Percentiles rank a stretch among this genome's conserved stretches.
These are phyloP conservation scores for Aspergillus unguis DNA, from an alignment of 2,329 filamentous ascomycete genomes.

Conservation along the genomic window DNA sequence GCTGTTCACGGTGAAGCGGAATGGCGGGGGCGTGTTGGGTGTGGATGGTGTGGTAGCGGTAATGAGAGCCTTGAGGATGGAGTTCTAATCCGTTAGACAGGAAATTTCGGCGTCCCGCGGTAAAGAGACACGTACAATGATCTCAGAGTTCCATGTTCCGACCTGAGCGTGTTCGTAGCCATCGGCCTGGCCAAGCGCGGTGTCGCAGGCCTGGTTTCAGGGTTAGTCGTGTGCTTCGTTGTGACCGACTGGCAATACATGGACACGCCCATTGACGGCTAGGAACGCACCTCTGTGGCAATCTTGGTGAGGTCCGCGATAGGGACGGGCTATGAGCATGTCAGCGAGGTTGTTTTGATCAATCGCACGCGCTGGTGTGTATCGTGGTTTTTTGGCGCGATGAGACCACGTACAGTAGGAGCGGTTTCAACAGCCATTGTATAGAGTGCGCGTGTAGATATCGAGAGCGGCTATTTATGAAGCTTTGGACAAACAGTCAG, in stretches of 20 bases:
- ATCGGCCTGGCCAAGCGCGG: slow-evolving; percentile 68
- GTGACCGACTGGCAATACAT: not conserved
- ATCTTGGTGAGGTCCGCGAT: slow-evolving; percentile 79
- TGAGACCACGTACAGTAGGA: slow-evolving; percentile 25
- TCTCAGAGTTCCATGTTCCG: slow-evolving; percentile 82
- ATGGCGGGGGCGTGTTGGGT: slow-evolving; percentile 53
- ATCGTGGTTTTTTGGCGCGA: not conserved
- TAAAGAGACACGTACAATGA: slow-evolving; percentile 66
- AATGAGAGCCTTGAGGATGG: slow-evolving; percentile 42
- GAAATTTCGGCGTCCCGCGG: not conserved
- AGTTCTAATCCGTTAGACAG: slow-evolving; percentile 28
- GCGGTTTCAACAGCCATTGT: slow-evolving; percentile 33
- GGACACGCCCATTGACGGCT: not conserved
- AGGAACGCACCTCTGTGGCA: slow-evolving; percentile 66
- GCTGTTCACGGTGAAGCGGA: slow-evolving; percentile 96
- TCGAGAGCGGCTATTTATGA: not conserved
- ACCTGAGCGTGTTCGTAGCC: slow-evolving; percentile 86
- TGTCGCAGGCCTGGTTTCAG: slow-evolving; percentile 70
- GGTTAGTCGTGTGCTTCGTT: slow-evolving; percentile 11
- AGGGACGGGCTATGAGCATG: slow-evolving; percentile 62
- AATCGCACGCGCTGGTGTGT: slow-evolving; percentile 6
- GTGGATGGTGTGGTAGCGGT: slow-evolving; percentile 39
- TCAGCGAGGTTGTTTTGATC: slow-evolving; percentile 6
- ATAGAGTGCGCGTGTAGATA: not conserved
- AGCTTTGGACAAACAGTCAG: slow-evolving; percentile 10